Base-by-base conservation (phyloP, 768 basidiomycete genomes). In the Pulveroboletus sp. region DNA sequence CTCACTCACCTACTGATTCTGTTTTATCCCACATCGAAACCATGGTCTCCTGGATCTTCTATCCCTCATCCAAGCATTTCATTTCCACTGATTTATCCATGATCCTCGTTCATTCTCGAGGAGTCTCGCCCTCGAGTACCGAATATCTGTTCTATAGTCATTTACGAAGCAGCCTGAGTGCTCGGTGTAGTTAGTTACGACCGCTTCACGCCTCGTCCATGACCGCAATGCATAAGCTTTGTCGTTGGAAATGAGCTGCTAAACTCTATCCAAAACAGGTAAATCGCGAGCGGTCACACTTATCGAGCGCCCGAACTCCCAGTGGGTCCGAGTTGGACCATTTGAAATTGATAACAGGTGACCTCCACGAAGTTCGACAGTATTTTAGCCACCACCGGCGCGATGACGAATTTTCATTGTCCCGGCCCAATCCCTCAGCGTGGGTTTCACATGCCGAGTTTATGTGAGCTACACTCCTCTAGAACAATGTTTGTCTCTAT, bases 261-360 rank as follows among this genome's bases (percentile, higher is more conserved):
- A 17, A n/a, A 10, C 22, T 3, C 13, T 34, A 31, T 22, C 51
- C 45, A 31, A 47, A 60, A 42, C 12, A 13, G 51, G 56, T 12
- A 43, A 48, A 17, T 41, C 20, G 13, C 26, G 6, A 17, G 35
- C 31, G 41, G 35, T 32, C 19, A 29, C 14, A 13, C 39, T 8
- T 31, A 42, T 38, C 41, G 22, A 34, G 40, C 40, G n/a, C 11
- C 11, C 17, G 17, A 41, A 27, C n/a, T n/a, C n/a, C n/a, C n/a
- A n/a, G n/a, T 41, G 8, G 17, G 19, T 14, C 41, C 41, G 27
- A 42, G 32, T 43, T 59, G 19, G 30, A 27, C 22, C 8, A 63
- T 61, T 62, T 62, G 58, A 63, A 62, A 62, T 63, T 57, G 58
- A 63, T 63, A 63, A 49, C 54, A 22, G 22, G 31, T 14, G 14